Base-by-base conservation (phyloP, 2,329 filamentous ascomycete genomes). In the Ceratocystis smalleyi region DNA sequence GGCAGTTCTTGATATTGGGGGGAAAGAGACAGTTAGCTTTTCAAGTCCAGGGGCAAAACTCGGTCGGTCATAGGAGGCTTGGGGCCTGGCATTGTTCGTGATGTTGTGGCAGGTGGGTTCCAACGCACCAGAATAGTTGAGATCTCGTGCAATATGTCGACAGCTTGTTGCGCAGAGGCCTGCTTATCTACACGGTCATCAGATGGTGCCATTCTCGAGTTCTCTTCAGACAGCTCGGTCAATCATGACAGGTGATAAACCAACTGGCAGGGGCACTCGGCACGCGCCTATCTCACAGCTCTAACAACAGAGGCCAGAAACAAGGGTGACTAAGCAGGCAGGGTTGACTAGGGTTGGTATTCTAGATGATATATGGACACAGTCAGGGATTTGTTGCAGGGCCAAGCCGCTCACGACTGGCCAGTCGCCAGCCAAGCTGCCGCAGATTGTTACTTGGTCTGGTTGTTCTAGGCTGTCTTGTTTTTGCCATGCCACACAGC, bases 121-220 rank as follows among this genome's bases (percentile, higher is more conserved):
- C 35, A 49, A 77, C 83, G 69, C 77, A 96, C 92, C 69, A 99
- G 80, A 63, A 99, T 86, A 51, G 89, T 94, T 61, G 92, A 87
- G 69, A 94, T 92, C 73, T 94, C 89, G 69, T 89, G 84, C 35
- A 91, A 80, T 59, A 92, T 90, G 72, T 91, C 87, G 68, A 94
- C 88, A 62, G 88, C 88, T 71, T 92, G 87, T 69, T 89, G 86
- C 19, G 89, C 89, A 30, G 88, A 88, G 69, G 83, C 82, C 73
- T 88, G 86, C 74, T 89, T 90, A 67, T 84, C 82, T 64, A 79
- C 77, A 68, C 84, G 82, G 72, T 75, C 74, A 62, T 71, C 68
- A 45, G 70, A 75, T 73, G 73, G 73, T 68, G 75, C 72, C 72
- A 74, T 75, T 64, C 57, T 63, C 3, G 5, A 24, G 45, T 61